A percentile compares a stretch with the other conserved stretches of the same genome.
phyloP scores from a whole-genome alignment of 768 basidiomycete genomes.

The Amyloporia xantha region DNA sequence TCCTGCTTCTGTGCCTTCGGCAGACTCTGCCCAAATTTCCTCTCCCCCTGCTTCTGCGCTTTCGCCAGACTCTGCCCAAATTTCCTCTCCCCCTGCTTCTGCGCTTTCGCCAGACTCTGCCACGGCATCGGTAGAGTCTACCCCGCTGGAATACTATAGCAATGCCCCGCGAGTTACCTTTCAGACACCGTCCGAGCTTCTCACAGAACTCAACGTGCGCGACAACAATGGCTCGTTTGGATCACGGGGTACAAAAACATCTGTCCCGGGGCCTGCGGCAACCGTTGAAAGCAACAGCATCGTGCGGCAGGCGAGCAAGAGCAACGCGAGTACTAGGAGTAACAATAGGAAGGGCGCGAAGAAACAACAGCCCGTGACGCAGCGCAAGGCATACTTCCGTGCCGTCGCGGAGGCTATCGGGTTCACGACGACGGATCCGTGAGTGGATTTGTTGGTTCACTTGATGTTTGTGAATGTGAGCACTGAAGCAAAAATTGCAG shows the following conservation, averaged over 20 bases:
- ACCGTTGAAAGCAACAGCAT: neutral
- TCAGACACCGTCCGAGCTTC: conserved; percentile 60
- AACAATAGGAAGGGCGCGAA: neutral
- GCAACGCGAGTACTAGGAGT: neutral
- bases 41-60: neutral
- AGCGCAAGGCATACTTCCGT: conserved; percentile 53
- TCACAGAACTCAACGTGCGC: conserved; percentile 36
- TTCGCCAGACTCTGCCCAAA: neutral
- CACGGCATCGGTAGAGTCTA: neutral
- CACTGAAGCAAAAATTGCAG: conserved; percentile 27
- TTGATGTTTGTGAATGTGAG: neutral
- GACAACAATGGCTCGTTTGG: too few relatives aligned
- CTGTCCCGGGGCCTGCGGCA: neutral
- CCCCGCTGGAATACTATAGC: conserved; percentile 14
- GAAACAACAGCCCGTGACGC: conserved; percentile 35
- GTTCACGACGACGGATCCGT: conserved; percentile 59
- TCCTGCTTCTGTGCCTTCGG: neutral
- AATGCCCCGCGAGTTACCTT: conserved; percentile 30
- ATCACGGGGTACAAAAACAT: too few relatives aligned
- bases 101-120: neutral
- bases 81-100: neutral
- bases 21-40: neutral
- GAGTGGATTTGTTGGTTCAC: conserved; percentile 18
- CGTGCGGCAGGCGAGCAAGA: conserved; percentile 1
- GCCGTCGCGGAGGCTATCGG: conserved; percentile 49